These are phyloP conservation scores for Andrographis paniculata DNA, from an alignment of 305 asterid genomes.

Conservation along the genomic window DNA sequence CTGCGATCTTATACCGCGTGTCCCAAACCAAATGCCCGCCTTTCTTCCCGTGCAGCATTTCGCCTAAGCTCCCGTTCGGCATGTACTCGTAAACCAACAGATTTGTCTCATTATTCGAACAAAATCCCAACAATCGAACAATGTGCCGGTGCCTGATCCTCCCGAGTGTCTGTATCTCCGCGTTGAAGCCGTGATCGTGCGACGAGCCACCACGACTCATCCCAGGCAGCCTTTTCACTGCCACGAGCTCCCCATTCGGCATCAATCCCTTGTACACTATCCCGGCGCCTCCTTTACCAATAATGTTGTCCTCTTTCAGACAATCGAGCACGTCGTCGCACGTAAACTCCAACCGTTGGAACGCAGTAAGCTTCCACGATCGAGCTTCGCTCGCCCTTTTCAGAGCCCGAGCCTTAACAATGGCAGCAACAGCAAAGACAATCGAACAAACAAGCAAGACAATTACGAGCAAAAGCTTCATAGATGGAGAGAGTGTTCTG, in stretches of 20 bases:
- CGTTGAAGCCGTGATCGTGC: slow-evolving; percentile 93
- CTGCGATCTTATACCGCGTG: slow-evolving; percentile 63
- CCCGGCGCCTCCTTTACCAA: slow-evolving; percentile 96
- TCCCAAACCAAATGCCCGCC: slow-evolving; percentile 83
- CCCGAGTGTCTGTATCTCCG: slow-evolving; percentile 86
- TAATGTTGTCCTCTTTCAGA: slow-evolving; percentile 82
- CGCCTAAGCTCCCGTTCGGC: slow-evolving; percentile 87
- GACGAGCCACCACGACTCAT: slow-evolving; percentile 87
- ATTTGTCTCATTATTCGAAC: slow-evolving; percentile 74
- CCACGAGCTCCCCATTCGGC: slow-evolving; percentile 69
- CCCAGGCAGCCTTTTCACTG: slow-evolving; percentile 70
- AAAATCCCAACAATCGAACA: slow-evolving; percentile 65
- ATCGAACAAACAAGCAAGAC: slow-evolving; percentile 85
- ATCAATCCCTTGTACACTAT: slow-evolving; percentile 72
- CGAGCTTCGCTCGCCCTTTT: slow-evolving; percentile 75
- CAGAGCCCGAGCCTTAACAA: slow-evolving; percentile 66
- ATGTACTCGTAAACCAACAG: slow-evolving; percentile 72
- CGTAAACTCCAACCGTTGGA: slow-evolving; percentile 74
- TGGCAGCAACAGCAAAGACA: slow-evolving; percentile 78
- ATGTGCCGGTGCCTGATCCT: slow-evolving; percentile 76
- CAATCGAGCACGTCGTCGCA: slow-evolving; percentile 74
- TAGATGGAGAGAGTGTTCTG: slow-evolving; percentile 52
- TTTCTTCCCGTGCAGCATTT: slow-evolving; percentile 75
- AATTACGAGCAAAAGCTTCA: slow-evolving; percentile 80
- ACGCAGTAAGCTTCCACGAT: slow-evolving; percentile 89